A percentile compares a stretch with the other conserved stretches of the same genome.
phyloP scores from a whole-genome alignment of 78 protist genomes.

The Dictyostelium purpureum region DNA sequence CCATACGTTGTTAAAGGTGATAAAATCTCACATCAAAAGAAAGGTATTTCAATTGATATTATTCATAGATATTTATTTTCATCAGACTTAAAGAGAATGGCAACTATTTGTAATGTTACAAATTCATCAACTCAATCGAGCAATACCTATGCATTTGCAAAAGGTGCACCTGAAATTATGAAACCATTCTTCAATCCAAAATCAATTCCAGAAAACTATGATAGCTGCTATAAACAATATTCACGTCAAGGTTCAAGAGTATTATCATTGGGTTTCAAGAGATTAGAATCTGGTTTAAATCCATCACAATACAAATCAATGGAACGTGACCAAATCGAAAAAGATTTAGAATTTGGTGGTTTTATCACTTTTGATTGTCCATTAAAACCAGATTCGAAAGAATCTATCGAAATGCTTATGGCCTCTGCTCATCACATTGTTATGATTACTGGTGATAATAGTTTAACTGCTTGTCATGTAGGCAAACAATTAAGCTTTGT shows the following conservation, averaged over 20 bases:
- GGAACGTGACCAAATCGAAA: conserved; percentile 84
- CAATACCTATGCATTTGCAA: conserved; percentile 38
- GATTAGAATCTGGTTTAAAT: neutral
- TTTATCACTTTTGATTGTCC: conserved; percentile 92
- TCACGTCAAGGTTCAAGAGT: conserved; percentile 91
- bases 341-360: conserved; percentile 93
- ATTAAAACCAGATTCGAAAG: conserved; percentile 86
- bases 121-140: neutral
- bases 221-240: neutral
- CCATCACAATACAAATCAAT: conserved; percentile 23
- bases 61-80: conserved; percentile 90
- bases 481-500: conserved; percentile 88
- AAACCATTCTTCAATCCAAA: neutral
- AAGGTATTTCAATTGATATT: conserved; percentile 47
- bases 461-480: conserved; percentile 96
- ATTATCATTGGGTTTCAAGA: conserved; percentile 89
- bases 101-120: conserved; percentile 77
- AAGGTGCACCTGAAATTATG: conserved; percentile 97
- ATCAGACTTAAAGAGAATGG: conserved; percentile 93
- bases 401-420: conserved; percentile 59
- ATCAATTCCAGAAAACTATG: conserved; percentile 76
- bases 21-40: conserved; percentile 6
- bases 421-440: conserved; percentile 87
- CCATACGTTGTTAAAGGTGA: conserved; percentile 81
- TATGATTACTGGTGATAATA: conserved; percentile 99